Evolutionary conservation across 2,329 filamentous ascomycete genomes (phyloP), one percentile per base, ranked within the genome.

Genomic region (Colletotrichum sp.): DNA sequence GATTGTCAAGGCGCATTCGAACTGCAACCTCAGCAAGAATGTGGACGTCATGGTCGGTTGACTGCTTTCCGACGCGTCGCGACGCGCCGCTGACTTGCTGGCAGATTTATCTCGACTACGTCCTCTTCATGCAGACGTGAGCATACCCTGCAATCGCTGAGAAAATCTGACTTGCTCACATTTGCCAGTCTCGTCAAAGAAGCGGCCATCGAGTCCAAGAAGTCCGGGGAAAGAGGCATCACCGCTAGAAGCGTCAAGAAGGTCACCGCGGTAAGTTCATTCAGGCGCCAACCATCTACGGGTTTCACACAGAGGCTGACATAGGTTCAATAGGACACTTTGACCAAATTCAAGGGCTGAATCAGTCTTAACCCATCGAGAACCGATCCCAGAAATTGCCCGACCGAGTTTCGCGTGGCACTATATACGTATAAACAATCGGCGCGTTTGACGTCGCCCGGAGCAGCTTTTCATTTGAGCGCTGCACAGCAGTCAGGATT

Each of bases 1-100:
- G 84, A 96, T 97, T 75, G 89, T 97, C 81, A 98, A 98, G 85
- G 95, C 95, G 21, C 95, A 98, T 84, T 94, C 95, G 10, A 94
- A 94, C 77, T 92, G 93, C 82, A 94, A 90, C 78, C 85, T 98
- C 77, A 95, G 93, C 87, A 97, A 95, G 84, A 96, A 97, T 84
- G 94, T 93, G 34, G 96, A 98, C 84, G 92, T 97, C 73, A 88
- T 96, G 86, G 95, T 97, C 85, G 75, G 90, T 63, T 12, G 4
- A 18, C n/a, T 76, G 78, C 32, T 21, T 36, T 48, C 48, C 4
- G 58, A 73, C 70, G 79, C 78, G 77, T 78, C 68, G 8, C 36
- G 76, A 81, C 80, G 81, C 79, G 81, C 78, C 78, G 79, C 74
- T 74, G n/a, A 68, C 28, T 26, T 56, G 56, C 66, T 9, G 6